These are phyloP conservation scores for Fraxinus dipetala DNA, from an alignment of 305 asterid species.

Conservation along the genomic window DNA sequence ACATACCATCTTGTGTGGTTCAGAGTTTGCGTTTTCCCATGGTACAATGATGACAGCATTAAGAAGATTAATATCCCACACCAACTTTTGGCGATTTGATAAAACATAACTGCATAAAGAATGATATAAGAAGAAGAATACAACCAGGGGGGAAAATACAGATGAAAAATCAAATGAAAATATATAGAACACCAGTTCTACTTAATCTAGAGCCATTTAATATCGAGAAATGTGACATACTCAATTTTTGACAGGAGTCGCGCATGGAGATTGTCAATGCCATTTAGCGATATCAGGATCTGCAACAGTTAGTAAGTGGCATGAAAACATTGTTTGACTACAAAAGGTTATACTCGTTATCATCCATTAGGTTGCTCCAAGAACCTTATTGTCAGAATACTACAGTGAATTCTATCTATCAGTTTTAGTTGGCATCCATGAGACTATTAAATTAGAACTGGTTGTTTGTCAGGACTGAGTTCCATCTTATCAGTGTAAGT, in stretches of 20 bases:
- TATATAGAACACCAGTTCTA: conserved; percentile 7
- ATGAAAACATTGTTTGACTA: conserved; percentile 5
- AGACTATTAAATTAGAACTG: background rate
- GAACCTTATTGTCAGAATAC: background rate
- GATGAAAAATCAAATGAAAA: background rate
- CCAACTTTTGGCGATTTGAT: conserved; percentile 63
- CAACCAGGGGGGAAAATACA: conserved; percentile 12
- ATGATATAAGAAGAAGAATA: conserved; percentile 12
- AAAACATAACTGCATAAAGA: conserved; percentile 61
- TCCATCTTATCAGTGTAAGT: background rate
- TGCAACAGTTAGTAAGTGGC: conserved; percentile 35
- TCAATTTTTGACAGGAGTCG: conserved; percentile 70
- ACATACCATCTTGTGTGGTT: conserved; percentile 52
- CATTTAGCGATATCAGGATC: conserved; percentile 73
- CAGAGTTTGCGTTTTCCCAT: conserved; percentile 38
- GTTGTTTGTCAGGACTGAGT: background rate
- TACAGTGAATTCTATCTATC: background rate
- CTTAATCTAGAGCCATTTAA: conserved; percentile 14
- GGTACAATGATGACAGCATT: conserved; percentile 51
- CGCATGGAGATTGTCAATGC: conserved; percentile 54
- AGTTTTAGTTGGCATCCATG: background rate
- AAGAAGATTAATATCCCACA: conserved; percentile 62
- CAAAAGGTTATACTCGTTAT: background rate
- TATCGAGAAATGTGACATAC: conserved; percentile 47
- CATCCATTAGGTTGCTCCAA: background rate